Conservation (phyloP, 441 rosid species). For the Erysimum pusillum region DNA sequence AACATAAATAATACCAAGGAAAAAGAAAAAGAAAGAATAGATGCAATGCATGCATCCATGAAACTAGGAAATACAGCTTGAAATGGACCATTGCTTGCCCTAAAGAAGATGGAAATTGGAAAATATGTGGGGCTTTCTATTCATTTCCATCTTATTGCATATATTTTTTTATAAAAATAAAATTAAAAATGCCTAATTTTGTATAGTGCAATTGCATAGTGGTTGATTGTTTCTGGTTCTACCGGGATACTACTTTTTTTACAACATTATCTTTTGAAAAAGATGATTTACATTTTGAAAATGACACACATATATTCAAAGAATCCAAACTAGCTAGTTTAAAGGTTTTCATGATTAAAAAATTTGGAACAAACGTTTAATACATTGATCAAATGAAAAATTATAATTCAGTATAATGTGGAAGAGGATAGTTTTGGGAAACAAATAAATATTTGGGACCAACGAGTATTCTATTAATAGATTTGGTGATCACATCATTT, state of each 20-base stretch:
- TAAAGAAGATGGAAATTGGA: constrained; percentile 58
- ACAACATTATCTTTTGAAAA: neutral
- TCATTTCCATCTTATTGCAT: constrained; percentile 36
- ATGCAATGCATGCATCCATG: constrained; percentile 72
- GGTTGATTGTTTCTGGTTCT: constrained; percentile 29
- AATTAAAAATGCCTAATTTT: constrained; percentile 19
- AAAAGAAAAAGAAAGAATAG: constrained; percentile 41
- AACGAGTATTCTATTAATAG: constrained; percentile 41
- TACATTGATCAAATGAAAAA: neutral
- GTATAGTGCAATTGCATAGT: constrained; percentile 24
- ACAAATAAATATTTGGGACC: constrained; percentile 37
- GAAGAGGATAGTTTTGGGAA: constrained; percentile 10
- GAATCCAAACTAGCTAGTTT: too few species aligned
- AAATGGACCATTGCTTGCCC: constrained; percentile 63
- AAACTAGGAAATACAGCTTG: constrained; percentile 60
- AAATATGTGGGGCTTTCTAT: constrained; percentile 63
- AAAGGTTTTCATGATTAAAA: neutral
- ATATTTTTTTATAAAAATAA: constrained; percentile 36
- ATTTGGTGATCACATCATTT: constrained; percentile 51
- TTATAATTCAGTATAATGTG: neutral
- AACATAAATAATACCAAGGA: neutral
- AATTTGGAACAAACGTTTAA: neutral
- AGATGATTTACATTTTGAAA: neutral
- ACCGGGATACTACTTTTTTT: neutral
- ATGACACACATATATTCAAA: neutral